phyloP scores from a whole-genome alignment of 2,329 filamentous ascomycete genomes.

The Periconia digitata region DNA sequence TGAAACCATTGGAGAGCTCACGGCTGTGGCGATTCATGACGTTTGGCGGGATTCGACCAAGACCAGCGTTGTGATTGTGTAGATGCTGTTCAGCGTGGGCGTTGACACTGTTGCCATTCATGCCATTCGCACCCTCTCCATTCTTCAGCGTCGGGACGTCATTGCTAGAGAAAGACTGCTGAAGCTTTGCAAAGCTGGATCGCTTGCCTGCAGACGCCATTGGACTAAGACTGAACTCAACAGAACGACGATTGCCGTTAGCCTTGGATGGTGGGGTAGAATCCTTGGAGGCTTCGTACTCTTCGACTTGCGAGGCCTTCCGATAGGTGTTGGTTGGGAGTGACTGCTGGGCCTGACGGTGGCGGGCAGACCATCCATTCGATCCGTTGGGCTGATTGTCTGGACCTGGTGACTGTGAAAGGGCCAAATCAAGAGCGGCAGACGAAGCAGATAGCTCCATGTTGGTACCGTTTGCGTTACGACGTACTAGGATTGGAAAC shows the following conservation, averaged over 20 bases:
- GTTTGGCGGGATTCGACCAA: constrained; percentile 75
- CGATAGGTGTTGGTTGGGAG: constrained; percentile 58
- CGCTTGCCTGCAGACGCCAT: constrained; percentile 46
- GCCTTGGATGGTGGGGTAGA: constrained; percentile 47
- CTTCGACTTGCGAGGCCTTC: constrained; percentile 41
- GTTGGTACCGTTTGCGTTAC: constrained; percentile 57
- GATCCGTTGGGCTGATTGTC: constrained; percentile 54
- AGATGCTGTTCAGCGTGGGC: constrained; percentile 62
- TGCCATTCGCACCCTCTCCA: constrained; percentile 53
- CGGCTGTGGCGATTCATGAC: constrained; percentile 70
- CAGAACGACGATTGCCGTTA: constrained; percentile 48
- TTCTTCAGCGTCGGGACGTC: constrained; percentile 86
- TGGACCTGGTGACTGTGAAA: constrained; percentile 66
- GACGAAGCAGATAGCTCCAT: constrained; percentile 77
- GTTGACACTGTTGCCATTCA: constrained; percentile 32
- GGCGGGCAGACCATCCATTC: constrained; percentile 63
- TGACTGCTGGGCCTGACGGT: constrained; percentile 65
- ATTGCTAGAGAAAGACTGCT: constrained; percentile 86
- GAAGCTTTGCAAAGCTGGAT: constrained; percentile 62
- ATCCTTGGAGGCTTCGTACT: constrained; percentile 39
- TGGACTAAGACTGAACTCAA: constrained; percentile 45
- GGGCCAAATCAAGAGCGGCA: constrained; percentile 77
- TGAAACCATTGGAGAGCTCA: constrained; percentile 60
- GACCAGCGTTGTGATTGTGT: constrained; percentile 76
- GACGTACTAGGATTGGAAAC: constrained; percentile 80